Conservation (phyloP, 345 rosid genomes). For the Salix caprea region DNA sequence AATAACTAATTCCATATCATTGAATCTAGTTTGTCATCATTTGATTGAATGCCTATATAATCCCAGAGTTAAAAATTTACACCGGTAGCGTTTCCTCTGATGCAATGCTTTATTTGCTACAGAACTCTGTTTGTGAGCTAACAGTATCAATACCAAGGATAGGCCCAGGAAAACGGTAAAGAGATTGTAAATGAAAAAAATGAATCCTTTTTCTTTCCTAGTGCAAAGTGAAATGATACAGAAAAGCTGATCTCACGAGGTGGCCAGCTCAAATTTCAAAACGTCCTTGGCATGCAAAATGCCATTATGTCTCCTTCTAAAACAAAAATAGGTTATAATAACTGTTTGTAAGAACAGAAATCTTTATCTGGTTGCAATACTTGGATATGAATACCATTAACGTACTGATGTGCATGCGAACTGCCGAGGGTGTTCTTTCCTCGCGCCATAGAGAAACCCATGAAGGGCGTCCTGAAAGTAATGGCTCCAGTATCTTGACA, state of each 20-base stretch:
- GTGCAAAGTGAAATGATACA: neutral
- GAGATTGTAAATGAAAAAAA: neutral
- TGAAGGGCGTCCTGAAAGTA: neutral
- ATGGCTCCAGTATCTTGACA: neutral
- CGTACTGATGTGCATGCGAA: neutral
- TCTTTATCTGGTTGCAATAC: neutral
- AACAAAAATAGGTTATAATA: neutral
- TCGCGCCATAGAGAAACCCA: neutral
- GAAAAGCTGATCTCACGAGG: neutral
- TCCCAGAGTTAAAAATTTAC: conserved; percentile 14
- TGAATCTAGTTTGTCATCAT: neutral
- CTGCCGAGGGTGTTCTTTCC: neutral
- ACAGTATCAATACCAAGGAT: neutral
- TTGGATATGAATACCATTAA: neutral
- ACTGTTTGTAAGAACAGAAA: neutral
- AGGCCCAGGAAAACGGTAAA: neutral
- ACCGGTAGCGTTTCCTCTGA: conserved; percentile 8
- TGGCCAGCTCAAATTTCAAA: neutral
- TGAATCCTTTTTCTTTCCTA: neutral
- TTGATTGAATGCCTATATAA: conserved; percentile 3
- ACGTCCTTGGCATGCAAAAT: neutral
- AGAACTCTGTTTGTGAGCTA: neutral
- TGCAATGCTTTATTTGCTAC: neutral
- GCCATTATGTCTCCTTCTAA: neutral
- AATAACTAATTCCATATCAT: neutral